Conservation (phyloP, 768 basidiomycete genomes). For the Russula sp. region DNA sequence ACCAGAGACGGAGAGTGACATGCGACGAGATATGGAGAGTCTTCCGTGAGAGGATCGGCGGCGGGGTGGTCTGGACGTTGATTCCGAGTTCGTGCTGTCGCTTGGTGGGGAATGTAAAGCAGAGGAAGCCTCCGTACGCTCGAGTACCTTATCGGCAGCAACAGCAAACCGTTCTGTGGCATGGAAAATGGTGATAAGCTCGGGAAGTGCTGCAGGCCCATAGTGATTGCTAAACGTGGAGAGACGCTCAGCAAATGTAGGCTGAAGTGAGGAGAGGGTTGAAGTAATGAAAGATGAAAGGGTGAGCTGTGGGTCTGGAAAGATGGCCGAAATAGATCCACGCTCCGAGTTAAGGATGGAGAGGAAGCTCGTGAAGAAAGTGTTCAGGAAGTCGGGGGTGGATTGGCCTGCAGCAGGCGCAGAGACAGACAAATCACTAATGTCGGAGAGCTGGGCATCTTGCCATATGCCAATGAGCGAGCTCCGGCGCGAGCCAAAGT, state of each 20-base stretch:
- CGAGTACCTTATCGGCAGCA: conserved; percentile 64
- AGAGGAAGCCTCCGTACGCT: conserved; percentile 39
- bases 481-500: conserved; percentile 76
- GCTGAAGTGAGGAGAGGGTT: conserved; percentile 70
- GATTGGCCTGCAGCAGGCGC: conserved; percentile 27
- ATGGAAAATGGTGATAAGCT: conserved; percentile 64
- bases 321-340: conserved; percentile 70
- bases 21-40: conserved; percentile 26
- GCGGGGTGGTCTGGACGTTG: neutral
- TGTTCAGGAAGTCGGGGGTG: conserved; percentile 62
- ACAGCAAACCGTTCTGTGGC: conserved; percentile 80
- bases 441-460: conserved; percentile 43
- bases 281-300: conserved; percentile 79
- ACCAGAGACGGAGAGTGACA: conserved; percentile 24
- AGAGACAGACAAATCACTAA: conserved; percentile 32
- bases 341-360: conserved; percentile 63
- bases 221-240: conserved; percentile 59
- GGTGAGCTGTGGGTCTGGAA: conserved; percentile 73
- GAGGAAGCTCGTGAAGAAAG: conserved; percentile 68
- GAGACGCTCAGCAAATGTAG: conserved; percentile 75
- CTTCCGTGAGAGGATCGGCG: conserved; percentile 16
- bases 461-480: conserved; percentile 65
- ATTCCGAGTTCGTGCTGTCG: conserved; percentile 19
- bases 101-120: conserved; percentile 16
- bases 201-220: conserved; percentile 53